Conservation (phyloP, 2,329 filamentous ascomycete species). For the Ascochyta rabiei region DNA sequence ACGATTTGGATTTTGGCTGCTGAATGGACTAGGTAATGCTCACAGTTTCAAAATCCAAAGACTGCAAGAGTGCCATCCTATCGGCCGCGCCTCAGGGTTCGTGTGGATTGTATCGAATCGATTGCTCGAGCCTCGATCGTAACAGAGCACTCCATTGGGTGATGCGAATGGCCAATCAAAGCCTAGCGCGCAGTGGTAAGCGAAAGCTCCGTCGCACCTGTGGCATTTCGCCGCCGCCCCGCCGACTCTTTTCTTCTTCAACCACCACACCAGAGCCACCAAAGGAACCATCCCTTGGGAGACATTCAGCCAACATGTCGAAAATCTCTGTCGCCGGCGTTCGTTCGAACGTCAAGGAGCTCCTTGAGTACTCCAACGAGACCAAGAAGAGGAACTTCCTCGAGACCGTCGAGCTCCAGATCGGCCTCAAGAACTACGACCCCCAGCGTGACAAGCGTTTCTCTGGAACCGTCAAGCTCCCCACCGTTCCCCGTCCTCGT, state of each 20-base stretch:
- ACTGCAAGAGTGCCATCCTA: too few species aligned
- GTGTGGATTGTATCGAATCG: too few species aligned
- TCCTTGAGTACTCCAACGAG: constrained; percentile 93
- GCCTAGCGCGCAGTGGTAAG: constrained; percentile 19
- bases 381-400: constrained; percentile 99
- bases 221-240: constrained; percentile 24
- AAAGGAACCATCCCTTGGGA: constrained; percentile 55
- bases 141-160: too few species aligned
- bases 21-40: too few species aligned
- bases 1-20: neutral
- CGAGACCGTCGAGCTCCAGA: constrained; percentile 80
- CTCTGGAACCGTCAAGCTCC: constrained; percentile 97
- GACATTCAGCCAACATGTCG: constrained; percentile 67
- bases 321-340: constrained; percentile 93
- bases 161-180: constrained; percentile 2
- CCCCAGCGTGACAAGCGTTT: constrained; percentile 99
- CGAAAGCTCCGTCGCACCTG: constrained; percentile 20
- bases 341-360: constrained; percentile 89
- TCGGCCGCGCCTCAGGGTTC: too few species aligned
- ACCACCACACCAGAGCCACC: constrained; percentile 48
- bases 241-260: constrained; percentile 29
- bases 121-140: too few species aligned
- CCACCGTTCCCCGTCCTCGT: constrained; percentile 78
- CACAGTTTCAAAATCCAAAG: too few species aligned
- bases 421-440: constrained; percentile 61